Percentiles rank a stretch among this genome's conserved stretches.
phyloP scores from a whole-genome alignment of 805 yeast species.

The Millerago galiae region DNA sequence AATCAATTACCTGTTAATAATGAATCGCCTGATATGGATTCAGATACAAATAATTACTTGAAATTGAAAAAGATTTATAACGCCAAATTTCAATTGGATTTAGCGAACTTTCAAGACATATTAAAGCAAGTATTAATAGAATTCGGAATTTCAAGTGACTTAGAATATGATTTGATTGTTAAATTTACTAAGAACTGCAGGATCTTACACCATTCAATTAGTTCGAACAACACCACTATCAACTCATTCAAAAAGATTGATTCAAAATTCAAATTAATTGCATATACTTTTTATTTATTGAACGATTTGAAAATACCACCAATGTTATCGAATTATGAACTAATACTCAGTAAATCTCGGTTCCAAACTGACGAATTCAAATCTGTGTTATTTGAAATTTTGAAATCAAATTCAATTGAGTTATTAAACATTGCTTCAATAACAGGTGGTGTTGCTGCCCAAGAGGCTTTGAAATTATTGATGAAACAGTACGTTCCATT shows the following conservation, averaged over 20 bases:
- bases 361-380: conserved; percentile 26
- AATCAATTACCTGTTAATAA: conserved; percentile 66
- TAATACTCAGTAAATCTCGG: background rate
- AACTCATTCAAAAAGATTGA: background rate
- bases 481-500: conserved; percentile 80
- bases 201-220: conserved; percentile 26
- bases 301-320: background rate
- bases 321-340: background rate
- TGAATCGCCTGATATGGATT: conserved; percentile 81
- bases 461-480: conserved; percentile 70
- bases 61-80: conserved; percentile 52
- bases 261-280: conserved; percentile 5
- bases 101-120: conserved; percentile 30
- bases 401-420: conserved; percentile 35
- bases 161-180: conserved; percentile 21
- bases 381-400: conserved; percentile 36
- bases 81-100: conserved; percentile 47
- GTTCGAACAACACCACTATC: conserved; percentile 1
- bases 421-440: conserved; percentile 57
- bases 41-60: conserved; percentile 60
- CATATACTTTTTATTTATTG: background rate
- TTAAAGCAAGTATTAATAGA: conserved; percentile 25
- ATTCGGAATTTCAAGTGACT: conserved; percentile 25
- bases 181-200: conserved; percentile 60
- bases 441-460: conserved; percentile 81